These are phyloP conservation scores for Akanthomyces muscarius DNA, from an alignment of 2,329 filamentous ascomycete species.

Conservation along the genomic window DNA sequence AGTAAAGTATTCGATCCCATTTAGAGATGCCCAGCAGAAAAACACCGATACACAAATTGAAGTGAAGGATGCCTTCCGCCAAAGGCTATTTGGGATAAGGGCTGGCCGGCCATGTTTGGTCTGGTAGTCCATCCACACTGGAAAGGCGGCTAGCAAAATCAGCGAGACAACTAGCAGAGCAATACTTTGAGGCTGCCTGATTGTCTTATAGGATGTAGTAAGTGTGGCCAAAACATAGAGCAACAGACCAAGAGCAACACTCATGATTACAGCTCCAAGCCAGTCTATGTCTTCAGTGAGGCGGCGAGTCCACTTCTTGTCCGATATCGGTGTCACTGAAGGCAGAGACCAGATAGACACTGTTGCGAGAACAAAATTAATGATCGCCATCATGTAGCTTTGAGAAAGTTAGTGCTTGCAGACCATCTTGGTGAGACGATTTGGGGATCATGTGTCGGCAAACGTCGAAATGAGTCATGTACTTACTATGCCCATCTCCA, in stretches of 20 bases:
- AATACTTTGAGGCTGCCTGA: constrained; percentile 40
- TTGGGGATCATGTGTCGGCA: not conserved
- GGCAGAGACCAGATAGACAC: constrained; percentile 37
- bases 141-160: constrained; percentile 44
- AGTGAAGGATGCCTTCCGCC: constrained; percentile 53
- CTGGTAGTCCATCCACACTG: constrained; percentile 51
- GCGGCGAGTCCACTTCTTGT: constrained; percentile 26
- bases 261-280: constrained; percentile 45
- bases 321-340: constrained; percentile 21
- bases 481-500: constrained; percentile 42
- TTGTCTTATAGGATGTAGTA: constrained; percentile 34
- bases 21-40: constrained; percentile 43
- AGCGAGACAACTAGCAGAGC: constrained; percentile 41
- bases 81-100: constrained; percentile 57
- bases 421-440: not conserved
- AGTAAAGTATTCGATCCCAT: constrained; percentile 45
- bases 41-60: constrained; percentile 50
- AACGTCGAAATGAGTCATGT: not conserved
- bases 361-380: constrained; percentile 35
- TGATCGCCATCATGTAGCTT: constrained; percentile 32
- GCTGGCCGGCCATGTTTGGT: constrained; percentile 45
- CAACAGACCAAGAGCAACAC: constrained; percentile 43
- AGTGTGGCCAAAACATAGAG: constrained; percentile 49
- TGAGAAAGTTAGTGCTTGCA: not conserved
- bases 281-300: constrained; percentile 47